A percentile compares a stretch with the other conserved stretches of the same genome.
Evolutionary conservation across 495 filamentous ascomycete genomes (phyloP).

Genomic region (Penicillium pancosmium): DNA sequence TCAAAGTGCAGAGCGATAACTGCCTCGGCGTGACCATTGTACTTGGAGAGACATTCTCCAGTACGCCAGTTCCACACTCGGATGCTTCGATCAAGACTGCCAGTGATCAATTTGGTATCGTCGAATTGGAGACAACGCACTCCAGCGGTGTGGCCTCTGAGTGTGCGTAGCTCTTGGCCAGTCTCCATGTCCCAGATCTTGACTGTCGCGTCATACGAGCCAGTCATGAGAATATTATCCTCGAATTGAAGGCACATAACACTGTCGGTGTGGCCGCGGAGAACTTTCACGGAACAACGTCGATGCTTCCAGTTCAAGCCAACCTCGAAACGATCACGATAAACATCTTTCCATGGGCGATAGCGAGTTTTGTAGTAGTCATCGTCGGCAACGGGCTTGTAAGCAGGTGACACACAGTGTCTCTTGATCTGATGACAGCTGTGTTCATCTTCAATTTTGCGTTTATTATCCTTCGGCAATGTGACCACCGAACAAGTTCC

Average conservation of each 20-base stretch:
- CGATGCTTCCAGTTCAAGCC: conserved; percentile 97
- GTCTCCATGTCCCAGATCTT: conserved; percentile 96
- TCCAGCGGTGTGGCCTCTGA: conserved; percentile 77
- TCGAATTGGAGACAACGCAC: conserved; percentile 93
- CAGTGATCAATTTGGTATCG: conserved; percentile 85
- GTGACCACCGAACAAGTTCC: conserved; percentile 25
- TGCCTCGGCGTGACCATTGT: conserved; percentile 74
- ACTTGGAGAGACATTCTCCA: conserved; percentile 81
- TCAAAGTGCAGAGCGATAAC: conserved; percentile 89
- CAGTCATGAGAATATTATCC: conserved; percentile 87
- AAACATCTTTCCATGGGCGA: conserved; percentile 90
- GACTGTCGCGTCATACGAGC: conserved; percentile 91
- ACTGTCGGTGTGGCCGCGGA: conserved; percentile 90
- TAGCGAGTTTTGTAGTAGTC: conserved; percentile 54
- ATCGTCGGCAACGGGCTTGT: conserved; percentile 32
- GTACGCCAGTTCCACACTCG: conserved; percentile 98
- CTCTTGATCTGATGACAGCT: conserved; percentile 40
- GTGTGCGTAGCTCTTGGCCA: conserved; percentile 78
- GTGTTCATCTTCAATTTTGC: conserved; percentile 39
- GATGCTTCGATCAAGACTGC: conserved; percentile 76
- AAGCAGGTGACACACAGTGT: conserved; percentile 36
- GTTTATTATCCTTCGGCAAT: conserved; percentile 34
- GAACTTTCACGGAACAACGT: conserved; percentile 75
- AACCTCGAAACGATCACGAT: conserved; percentile 85
- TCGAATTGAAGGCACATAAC: conserved; percentile 97